These are phyloP conservation scores for Mortierella sp. DNA, from an alignment of 371 early-diverging fungal species.

Conservation along the genomic window DNA sequence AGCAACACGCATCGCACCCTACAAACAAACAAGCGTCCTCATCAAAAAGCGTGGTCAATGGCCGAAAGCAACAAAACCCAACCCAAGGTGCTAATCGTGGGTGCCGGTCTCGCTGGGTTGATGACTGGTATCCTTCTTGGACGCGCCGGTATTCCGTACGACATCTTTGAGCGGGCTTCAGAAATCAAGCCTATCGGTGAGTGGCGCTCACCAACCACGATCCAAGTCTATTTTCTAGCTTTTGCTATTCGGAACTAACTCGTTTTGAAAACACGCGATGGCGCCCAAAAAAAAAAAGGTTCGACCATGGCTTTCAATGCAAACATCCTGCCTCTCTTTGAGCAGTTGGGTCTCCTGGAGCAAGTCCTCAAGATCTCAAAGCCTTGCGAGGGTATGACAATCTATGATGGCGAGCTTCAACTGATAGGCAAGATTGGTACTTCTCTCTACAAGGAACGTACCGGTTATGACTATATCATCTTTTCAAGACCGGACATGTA, in stretches of 20 bases:
- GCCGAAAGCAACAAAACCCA: neutral
- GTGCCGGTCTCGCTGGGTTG: slow-evolving; percentile 20
- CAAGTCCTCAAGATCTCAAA: slow-evolving; percentile 17
- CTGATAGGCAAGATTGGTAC: slow-evolving; percentile 2
- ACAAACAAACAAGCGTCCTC: too few species aligned
- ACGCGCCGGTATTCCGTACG: slow-evolving; percentile 11
- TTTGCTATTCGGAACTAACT: too few species aligned
- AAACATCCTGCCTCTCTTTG: slow-evolving; percentile 22
- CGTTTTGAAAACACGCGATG: too few species aligned
- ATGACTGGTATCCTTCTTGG: slow-evolving; percentile 15
- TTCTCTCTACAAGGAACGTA: neutral
- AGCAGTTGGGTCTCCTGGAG: slow-evolving; percentile 25
- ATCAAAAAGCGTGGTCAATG: too few species aligned
- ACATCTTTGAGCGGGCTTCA: slow-evolving; percentile 8
- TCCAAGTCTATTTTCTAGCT: neutral
- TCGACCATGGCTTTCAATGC: slow-evolving; percentile 15
- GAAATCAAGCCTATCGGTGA: slow-evolving; percentile 11
- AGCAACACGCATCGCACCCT: too few species aligned
- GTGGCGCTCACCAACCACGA: neutral
- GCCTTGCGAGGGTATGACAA: slow-evolving; percentile 1
- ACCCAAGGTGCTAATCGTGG: slow-evolving; percentile 15
- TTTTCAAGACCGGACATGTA: slow-evolving; percentile 8
- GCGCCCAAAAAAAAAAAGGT: too few species aligned
- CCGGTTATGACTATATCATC: neutral
- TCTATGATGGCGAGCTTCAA: slow-evolving; percentile 7